A percentile compares a stretch with the other conserved stretches of the same genome.
Evolutionary conservation across 352 stramenopile species (phyloP).

Genomic region (Thraustochytrium striatum): DNA sequence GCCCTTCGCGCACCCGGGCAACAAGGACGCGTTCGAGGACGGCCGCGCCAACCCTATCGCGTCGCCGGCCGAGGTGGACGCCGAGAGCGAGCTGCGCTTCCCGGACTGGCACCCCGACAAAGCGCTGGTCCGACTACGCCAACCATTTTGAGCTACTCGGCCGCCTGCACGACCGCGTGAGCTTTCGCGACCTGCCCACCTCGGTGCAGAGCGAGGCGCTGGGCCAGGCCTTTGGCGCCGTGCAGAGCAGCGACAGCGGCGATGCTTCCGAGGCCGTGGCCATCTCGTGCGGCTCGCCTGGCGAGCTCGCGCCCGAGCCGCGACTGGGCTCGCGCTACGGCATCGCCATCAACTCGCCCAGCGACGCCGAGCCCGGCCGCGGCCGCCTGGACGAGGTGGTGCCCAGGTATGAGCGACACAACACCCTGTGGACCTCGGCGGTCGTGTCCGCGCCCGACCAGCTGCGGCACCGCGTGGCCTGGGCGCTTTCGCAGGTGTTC

Average conservation of each 20-base stretch:
- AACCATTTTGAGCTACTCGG: not conserved
- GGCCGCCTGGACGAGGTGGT: not conserved
- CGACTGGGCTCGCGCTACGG: not conserved
- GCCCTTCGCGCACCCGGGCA: constrained; percentile 8
- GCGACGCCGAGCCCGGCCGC: not conserved
- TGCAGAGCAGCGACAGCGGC: too few relatives aligned
- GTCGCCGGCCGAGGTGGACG: not conserved
- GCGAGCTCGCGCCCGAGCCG: constrained; percentile 45
- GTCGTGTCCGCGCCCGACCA: constrained; percentile 58
- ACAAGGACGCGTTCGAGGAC: constrained; percentile 17
- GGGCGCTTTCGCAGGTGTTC: constrained; percentile 63
- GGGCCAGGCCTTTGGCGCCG: constrained; percentile 44
- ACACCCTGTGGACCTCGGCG: not conserved
- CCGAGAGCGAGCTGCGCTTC: constrained; percentile 12
- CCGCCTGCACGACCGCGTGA: constrained; percentile 11
- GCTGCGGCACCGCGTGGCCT: constrained; percentile 65
- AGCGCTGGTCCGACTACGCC: not conserved
- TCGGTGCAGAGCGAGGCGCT: not conserved
- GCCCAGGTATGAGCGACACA: not conserved
- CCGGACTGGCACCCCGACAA: constrained; percentile 24
- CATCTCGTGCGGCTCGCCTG: constrained; percentile 47
- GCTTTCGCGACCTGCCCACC: constrained; percentile 30
- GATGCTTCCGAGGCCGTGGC: too few relatives aligned
- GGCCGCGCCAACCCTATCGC: constrained; percentile 25
- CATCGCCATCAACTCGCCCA: not conserved